These are phyloP conservation scores for Epithele typhae DNA, from an alignment of 768 basidiomycete genomes.

Conservation along the genomic window DNA sequence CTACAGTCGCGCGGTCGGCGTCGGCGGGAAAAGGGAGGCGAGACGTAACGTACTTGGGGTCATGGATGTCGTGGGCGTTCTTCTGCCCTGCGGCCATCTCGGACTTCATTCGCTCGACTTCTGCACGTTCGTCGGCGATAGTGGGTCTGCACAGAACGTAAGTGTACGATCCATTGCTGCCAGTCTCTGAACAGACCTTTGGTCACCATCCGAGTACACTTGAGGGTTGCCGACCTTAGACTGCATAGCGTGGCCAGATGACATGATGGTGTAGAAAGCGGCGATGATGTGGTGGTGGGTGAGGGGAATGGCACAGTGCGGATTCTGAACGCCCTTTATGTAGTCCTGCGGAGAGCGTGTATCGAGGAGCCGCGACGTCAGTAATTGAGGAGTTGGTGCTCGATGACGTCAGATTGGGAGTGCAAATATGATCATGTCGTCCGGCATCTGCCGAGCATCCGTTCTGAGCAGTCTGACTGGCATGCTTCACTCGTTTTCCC, in stretches of 20 bases:
- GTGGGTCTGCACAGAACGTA: background rate
- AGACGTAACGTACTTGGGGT: constrained; percentile 33
- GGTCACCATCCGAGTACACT: constrained; percentile 44
- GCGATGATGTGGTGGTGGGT: too few species aligned
- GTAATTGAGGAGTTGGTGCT: constrained; percentile 3
- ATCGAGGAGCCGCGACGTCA: constrained; percentile 12
- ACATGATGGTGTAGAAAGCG: background rate
- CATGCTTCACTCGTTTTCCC: too few species aligned
- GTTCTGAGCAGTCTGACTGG: too few species aligned
- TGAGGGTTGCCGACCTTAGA: constrained; percentile 48
- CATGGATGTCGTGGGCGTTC: constrained; percentile 36
- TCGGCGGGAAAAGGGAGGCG: background rate
- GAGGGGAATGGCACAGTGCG: too few species aligned
- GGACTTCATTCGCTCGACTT: constrained; percentile 13
- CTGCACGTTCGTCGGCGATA: background rate
- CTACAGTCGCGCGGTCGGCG: constrained; percentile 21
- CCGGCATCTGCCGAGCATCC: background rate
- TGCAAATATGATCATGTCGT: too few species aligned
- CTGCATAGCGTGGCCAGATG: constrained; percentile 33
- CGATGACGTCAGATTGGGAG: constrained; percentile 12
- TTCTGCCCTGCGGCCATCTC: constrained; percentile 28
- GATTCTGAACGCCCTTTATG: too few species aligned
- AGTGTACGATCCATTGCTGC: background rate
- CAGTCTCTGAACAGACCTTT: constrained; percentile 42
- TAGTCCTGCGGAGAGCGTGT: too few species aligned